Base-by-base conservation (phyloP, 2,329 filamentous ascomycete species). In the Colletotrichum sp. region DNA sequence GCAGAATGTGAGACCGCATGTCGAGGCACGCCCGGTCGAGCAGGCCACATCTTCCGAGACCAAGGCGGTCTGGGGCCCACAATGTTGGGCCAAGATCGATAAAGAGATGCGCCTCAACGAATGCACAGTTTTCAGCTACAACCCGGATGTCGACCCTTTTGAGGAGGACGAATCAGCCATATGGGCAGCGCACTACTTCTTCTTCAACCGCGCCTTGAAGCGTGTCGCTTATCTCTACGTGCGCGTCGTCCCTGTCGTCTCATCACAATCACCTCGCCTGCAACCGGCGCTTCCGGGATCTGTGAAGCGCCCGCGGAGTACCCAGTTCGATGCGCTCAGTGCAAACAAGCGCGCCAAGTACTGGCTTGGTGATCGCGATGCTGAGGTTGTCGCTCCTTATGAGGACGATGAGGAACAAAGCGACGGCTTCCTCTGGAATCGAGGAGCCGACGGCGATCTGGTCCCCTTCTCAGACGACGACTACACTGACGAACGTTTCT, bases 141-240 rank as follows among this genome's bases (percentile, higher is more conserved):
- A 94, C 68, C 97, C 97, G 0, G 93, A 95, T 55, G 95, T 96
- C 77, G 96, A 98, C 81, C 95, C 96, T 0, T 98, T 98, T 81
- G 94, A 96, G 80, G 96, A 96, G 78, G 96, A 98, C 77, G 96
- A 98, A 82, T 95, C 95, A 77, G 94, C 96, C 12, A 96, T 99
- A 78, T 99, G 96, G 96, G 96, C 95, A 66, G 90, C 96, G 78
- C 96, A 99, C 84, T 98, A 98, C 85, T 98, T 99, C 88, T 98
- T 99, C 85, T 99, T 98, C 90, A 98, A 98, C 88, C 96, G 96
- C 81, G 89, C 93, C 30, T 91, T 94, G 82, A 99, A 99, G 88
- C 93, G 97, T 57, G 96, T 99, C 21, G 96, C 95, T 77, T 99
- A 99, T 83, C 88, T 99, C 62, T 98, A 98, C 82, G 91, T 98